Base-by-base conservation (phyloP, 2,329 filamentous ascomycete species). In the Hypoxylon sp. region DNA sequence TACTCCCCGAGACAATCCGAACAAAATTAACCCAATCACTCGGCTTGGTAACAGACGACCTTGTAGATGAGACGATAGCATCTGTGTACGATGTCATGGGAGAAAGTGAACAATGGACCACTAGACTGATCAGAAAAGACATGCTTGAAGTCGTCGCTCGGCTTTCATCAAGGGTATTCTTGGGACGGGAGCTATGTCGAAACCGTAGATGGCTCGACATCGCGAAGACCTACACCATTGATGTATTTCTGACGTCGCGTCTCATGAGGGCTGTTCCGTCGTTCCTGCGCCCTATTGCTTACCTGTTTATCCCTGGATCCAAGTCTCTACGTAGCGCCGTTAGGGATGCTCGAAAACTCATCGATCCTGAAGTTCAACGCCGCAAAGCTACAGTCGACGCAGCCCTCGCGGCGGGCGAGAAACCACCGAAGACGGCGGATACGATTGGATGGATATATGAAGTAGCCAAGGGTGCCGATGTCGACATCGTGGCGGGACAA, bases 91-190 rank as follows among this genome's bases (percentile, higher is more conserved):
- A 69, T 17, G 63, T 72, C 17, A 66, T 69, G 16, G 70, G 69
- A 7, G 54, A 59, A 15, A 54, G 25, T 34, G 41, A 56, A 66
- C 73, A 75, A 47, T 79, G 76, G 76, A 66, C 66, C 7, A 59
- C 69, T 1, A 59, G 71, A 23, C 50, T 59, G 15, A 67, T 78
- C 26, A 66, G 69, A 7, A 59, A 67, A 0, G 63, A 70, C 21
- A 46, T 77, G 13, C 71, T 77, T 2, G 65, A 71, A 11, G 57
- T 78, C 6, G 71, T 83, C 7, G 75, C 77, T 11, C 75, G 77
- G 6, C 57, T 81, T 7, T 79, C 78, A 0, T 76, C 78, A 1
- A 69, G 76, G 4, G 71, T 80, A 2, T 80, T 81, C 51, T 63
- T 80, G 2, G 78, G 78, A 3, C 57, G 64, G 3, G 64, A 69